phyloP scores from a whole-genome alignment of 768 basidiomycete species.

The Mycena polygramma region DNA sequence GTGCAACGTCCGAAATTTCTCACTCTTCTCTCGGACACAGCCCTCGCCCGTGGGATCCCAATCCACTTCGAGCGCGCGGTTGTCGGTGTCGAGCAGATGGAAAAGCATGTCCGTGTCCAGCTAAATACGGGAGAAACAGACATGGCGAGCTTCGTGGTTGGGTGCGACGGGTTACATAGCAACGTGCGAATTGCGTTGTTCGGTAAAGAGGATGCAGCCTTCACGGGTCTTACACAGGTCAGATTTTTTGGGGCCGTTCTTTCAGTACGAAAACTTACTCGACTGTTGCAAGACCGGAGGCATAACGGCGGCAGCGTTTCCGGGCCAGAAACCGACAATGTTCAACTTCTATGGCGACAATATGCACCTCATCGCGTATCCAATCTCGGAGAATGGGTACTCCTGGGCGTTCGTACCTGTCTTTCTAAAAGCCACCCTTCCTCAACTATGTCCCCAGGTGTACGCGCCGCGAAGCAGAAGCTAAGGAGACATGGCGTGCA shows the following conservation, averaged over 20 bases:
- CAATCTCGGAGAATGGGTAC: conserved; percentile 44
- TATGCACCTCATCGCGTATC: conserved; percentile 53
- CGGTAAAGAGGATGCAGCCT: conserved; percentile 51
- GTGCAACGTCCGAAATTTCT: conserved; percentile 49
- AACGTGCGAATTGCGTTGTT: conserved; percentile 53
- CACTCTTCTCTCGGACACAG: conserved; percentile 45
- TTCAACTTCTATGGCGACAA: conserved; percentile 53
- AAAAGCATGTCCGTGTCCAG: conserved; percentile 46
- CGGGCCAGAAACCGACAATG: conserved; percentile 39
- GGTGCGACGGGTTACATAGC: conserved; percentile 61
- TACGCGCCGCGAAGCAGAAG: conserved; percentile 53
- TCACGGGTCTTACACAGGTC: conserved; percentile 57
- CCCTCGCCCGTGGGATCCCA: conserved; percentile 46
- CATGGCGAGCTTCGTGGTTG: conserved; percentile 55
- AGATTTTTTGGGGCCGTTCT: not conserved
- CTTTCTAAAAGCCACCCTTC: not conserved
- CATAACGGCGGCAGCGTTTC: conserved; percentile 43
- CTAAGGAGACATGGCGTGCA: conserved; percentile 57
- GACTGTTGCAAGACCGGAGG: conserved; percentile 49
- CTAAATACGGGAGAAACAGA: conserved; percentile 53
- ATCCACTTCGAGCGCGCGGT: conserved; percentile 52
- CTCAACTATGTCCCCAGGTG: conserved; percentile 38
- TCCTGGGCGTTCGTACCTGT: conserved; percentile 53
- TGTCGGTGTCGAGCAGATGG: conserved; percentile 46
- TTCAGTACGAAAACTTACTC: not conserved